Evolutionary conservation across 352 stramenopile genomes (phyloP), one percentile per base, ranked within the genome.

Genomic region (Phytopythium mirpurense): DNA sequence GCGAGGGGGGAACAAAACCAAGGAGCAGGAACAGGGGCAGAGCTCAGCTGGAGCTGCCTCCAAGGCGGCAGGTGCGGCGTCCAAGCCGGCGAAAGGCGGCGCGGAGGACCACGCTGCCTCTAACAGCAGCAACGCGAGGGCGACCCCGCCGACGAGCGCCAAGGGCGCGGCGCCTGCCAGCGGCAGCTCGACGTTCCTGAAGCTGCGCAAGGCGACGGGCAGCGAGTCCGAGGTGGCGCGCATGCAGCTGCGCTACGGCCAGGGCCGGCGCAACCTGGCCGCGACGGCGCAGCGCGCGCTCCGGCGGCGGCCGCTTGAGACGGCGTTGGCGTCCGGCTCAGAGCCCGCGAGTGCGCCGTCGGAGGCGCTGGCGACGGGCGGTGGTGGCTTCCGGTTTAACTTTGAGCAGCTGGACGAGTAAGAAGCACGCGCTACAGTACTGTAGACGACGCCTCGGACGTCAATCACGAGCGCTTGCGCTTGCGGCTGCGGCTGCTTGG

Each of bases 241-340:
- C 57, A 89, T 89, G 78, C 78, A 89, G 27, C 64, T 89, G 16
- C 71, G 68, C 21, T 89, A 89, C 46, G 78, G 78, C 19, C 67
- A 72, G 11, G 78, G 78, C 12, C 65, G 73, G 7, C 75, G 75
- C 36, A 87, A 89, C 38, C 48, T 83, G 38, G 56, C 63, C 2
- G 78, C 78, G 0, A 78, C 64, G 9, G 66, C 72, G 12, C 78
- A 83, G 42, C 73, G 74, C 14, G 63, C 78, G 38, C 66, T 69
- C 40, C 71, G 73, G 5, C 64, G 62, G 37, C 65, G 69, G 53
- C 19, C 37, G 5, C 23, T 32, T 11, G 7, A 18, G 23, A 11
- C 24, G 15, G 15, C 24, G 14, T 15, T 24, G 37, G n/a, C 19
- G 10, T 45, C 38, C 43, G 7, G 43, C 43, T 49, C 40, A 37